These are phyloP conservation scores for Alternaria solani DNA, from an alignment of 2,329 filamentous ascomycete species.

Conservation along the genomic window DNA sequence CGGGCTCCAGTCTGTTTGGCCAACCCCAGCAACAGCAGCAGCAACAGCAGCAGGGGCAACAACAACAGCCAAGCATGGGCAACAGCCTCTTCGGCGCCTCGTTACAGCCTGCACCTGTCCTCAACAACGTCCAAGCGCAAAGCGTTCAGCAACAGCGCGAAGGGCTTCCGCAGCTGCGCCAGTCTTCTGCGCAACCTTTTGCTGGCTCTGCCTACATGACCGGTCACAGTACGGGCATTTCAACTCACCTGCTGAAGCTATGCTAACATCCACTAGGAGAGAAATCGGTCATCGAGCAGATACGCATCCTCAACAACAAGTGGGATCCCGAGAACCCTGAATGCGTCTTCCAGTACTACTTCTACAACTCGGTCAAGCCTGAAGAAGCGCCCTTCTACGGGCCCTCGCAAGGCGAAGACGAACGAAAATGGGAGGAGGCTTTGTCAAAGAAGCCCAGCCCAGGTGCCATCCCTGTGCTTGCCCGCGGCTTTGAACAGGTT, in stretches of 20 bases:
- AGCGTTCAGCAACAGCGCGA: conserved; percentile 50
- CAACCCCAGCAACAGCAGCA: conserved; percentile 54
- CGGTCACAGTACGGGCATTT: conserved; percentile 38
- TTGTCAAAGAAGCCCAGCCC: conserved; percentile 79
- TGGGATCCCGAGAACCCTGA: conserved; percentile 74
- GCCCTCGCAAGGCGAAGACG: conserved; percentile 73
- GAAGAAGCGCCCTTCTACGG: conserved; percentile 78
- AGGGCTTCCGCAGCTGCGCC: conserved; percentile 46
- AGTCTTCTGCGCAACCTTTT: conserved; percentile 39
- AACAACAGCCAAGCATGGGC: conserved; percentile 51
- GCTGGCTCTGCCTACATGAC: conserved; percentile 32
- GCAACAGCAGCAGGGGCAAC: conserved; percentile 42
- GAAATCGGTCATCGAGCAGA: conserved; percentile 78
- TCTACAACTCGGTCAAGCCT: conserved; percentile 85
- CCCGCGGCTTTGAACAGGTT: conserved; percentile 75
- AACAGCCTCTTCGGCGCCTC: conserved; percentile 52
- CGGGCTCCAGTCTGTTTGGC: conserved; percentile 51
- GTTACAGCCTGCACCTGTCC: conserved; percentile 41
- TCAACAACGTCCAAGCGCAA: conserved; percentile 40
- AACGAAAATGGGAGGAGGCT: conserved; percentile 83
- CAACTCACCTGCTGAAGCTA: background rate
- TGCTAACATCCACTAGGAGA: conserved; percentile 60
- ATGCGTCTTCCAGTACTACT: conserved; percentile 82
- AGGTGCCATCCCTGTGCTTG: conserved; percentile 79
- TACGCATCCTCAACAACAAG: conserved; percentile 73